Base-by-base conservation (phyloP, 495 filamentous ascomycete genomes). In the Opeltia flavorubescens region DNA sequence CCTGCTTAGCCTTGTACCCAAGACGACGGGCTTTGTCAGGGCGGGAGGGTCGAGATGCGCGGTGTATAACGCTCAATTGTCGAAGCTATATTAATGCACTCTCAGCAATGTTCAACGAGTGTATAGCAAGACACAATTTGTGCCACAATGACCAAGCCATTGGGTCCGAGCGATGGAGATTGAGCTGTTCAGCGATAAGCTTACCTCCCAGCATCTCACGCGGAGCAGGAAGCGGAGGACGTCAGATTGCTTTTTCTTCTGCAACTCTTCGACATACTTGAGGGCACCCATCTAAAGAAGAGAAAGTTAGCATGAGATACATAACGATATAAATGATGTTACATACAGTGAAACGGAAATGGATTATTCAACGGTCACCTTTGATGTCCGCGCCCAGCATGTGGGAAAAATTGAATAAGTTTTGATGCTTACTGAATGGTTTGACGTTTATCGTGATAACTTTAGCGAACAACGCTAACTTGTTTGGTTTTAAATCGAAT, bases 221-320 rank as follows among this genome's bases (percentile, higher is more conserved):
- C 91, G 89, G 66, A 94, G 85, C 71, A 98, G 80, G 80, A 98
- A 98, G 75, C 88, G 89, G 71, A 95, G 81, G 56, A 96, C 83
- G 71, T 98, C 91, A 63, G 85, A 93, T 78, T 98, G 91, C 85
- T 98, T 98, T 84, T 94, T 94, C 85, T 96, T 96, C 66, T 93
- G 85, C 67, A 98, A 81, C 78, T 98, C 91, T 77, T 96, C 91
- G 71, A 96, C 84, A 75, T 95, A 95, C 74, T 95, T 95, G 69
- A 91, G 82, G 71, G 86, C 86, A 75, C 86, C 86, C 86, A 91
- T 89, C 71, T 80, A 50, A 50, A 57, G 28, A 46, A 50, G 2
- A 34, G 25, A 47, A 17, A 42, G 54, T 63, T 36, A 62, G 58
- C 53, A 15, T 33, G 43, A 49, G 44, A 58, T 51, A 31, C 38